phyloP scores from a whole-genome alignment of 345 rosid genomes.

The Eucalyptus tenuipes region DNA sequence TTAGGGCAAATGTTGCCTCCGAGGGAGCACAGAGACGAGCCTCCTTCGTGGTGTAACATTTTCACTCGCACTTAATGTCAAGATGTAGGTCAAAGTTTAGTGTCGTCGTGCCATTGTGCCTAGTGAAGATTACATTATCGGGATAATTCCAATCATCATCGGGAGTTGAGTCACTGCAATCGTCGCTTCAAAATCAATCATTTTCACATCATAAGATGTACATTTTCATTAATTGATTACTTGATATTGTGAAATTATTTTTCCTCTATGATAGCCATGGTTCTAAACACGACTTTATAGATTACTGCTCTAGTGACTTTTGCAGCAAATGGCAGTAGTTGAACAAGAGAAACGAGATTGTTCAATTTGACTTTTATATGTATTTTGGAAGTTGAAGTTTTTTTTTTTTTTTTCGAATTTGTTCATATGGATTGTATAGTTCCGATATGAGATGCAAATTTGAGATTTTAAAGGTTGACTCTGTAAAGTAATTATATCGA shows the following conservation, averaged over 20 bases:
- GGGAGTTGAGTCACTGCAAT: neutral
- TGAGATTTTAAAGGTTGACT: neutral
- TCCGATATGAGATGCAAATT: neutral
- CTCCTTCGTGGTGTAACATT: neutral
- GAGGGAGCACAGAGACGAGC: too few relatives aligned
- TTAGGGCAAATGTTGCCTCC: neutral
- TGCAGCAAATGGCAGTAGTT: fast-evolving
- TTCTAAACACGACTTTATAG: too few relatives aligned
- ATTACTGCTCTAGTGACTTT: too few relatives aligned
- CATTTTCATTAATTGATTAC: too few relatives aligned
- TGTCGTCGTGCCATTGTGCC: neutral
- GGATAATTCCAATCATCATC: neutral
- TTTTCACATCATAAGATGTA: too few relatives aligned
- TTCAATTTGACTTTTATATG: neutral
- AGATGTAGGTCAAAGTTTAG: neutral
- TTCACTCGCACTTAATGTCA: too few relatives aligned
- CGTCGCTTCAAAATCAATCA: neutral
- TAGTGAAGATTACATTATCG: neutral
- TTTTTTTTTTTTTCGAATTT: neutral
- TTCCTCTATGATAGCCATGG: fast-evolving
- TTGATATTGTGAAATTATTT: fast-evolving
- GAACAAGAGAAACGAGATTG: neutral
- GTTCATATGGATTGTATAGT: neutral
- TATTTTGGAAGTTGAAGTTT: neutral
- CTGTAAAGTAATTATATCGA: neutral